Evolutionary conservation across 2,329 filamentous ascomycete genomes (phyloP).

Genomic region (Cercospora nicotianae): DNA sequence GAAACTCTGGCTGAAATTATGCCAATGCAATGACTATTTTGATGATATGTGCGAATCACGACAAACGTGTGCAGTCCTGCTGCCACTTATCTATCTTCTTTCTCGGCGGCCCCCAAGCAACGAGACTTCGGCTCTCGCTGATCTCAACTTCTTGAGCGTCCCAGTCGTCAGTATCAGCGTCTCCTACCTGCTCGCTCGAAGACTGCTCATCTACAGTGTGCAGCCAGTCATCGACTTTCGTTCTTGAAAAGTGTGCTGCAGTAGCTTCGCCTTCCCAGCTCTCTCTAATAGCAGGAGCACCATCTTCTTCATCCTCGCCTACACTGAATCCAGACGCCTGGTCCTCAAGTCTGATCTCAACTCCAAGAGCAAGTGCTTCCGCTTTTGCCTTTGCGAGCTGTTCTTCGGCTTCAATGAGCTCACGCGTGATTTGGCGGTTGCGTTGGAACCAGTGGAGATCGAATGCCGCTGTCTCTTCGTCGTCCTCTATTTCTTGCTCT

Average conservation of each 20-base stretch:
- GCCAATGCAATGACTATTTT: no score
- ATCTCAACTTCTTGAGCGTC: background rate
- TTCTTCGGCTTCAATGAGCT: constrained; percentile 24
- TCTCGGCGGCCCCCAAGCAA: background rate
- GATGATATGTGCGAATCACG: no score
- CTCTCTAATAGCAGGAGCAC: background rate
- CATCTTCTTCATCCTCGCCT: background rate
- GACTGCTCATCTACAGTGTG: background rate
- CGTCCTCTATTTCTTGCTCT: background rate
- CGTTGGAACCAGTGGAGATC: constrained; percentile 20
- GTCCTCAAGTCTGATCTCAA: background rate
- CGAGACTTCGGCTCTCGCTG: background rate
- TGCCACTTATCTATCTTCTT: background rate
- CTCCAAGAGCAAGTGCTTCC: constrained; percentile 9
- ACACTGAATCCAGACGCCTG: background rate
- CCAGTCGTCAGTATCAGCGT: background rate
- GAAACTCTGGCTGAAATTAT: no score
- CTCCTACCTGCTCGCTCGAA: background rate
- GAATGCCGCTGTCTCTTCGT: constrained; percentile 5
- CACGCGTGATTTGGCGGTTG: constrained; percentile 8
- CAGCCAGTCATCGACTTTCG: background rate
- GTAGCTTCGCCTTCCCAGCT: background rate
- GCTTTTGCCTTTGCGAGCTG: constrained; percentile 10
- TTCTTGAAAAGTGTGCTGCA: background rate
- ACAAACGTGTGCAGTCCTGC: background rate